phyloP scores from a whole-genome alignment of 805 yeast genomes.

The Candida lessepsii region DNA sequence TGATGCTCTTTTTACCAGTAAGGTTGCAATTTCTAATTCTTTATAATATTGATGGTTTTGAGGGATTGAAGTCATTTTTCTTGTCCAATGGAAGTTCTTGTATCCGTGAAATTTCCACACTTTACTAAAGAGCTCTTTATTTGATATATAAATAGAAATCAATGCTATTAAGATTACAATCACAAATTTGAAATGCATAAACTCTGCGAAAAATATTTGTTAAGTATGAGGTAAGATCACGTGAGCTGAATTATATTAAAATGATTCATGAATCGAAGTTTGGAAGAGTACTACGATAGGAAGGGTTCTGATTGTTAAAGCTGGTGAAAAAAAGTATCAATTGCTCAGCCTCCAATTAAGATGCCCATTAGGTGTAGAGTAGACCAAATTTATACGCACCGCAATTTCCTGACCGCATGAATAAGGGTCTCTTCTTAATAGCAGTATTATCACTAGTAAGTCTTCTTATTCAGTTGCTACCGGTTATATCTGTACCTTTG shows the following conservation, averaged over 20 bases:
- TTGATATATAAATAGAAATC: conserved; percentile 6
- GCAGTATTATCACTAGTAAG: conserved; percentile 29
- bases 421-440: conserved; percentile 29
- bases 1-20: conserved; percentile 89
- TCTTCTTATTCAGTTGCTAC: conserved; percentile 36
- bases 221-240: conserved; percentile 9
- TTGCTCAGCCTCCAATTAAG: no score
- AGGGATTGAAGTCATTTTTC: conserved; percentile 6
- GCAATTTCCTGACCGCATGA: conserved; percentile 18
- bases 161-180: conserved; percentile 7
- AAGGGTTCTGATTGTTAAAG: no score
- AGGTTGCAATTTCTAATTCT: conserved; percentile 78
- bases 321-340: no score
- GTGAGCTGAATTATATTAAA: conserved; percentile 8
- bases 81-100: neutral
- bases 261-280: no score
- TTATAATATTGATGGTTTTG: conserved; percentile 40
- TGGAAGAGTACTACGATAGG: no score
- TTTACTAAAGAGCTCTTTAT: conserved; percentile 1
- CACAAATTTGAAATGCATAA: neutral
- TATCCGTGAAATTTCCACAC: neutral
- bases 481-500: conserved; percentile 43
- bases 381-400: neutral
- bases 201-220: neutral
- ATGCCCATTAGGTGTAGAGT: no score